Conservation (phyloP, 305 asterid species). For the Fraxinus nigra region DNA sequence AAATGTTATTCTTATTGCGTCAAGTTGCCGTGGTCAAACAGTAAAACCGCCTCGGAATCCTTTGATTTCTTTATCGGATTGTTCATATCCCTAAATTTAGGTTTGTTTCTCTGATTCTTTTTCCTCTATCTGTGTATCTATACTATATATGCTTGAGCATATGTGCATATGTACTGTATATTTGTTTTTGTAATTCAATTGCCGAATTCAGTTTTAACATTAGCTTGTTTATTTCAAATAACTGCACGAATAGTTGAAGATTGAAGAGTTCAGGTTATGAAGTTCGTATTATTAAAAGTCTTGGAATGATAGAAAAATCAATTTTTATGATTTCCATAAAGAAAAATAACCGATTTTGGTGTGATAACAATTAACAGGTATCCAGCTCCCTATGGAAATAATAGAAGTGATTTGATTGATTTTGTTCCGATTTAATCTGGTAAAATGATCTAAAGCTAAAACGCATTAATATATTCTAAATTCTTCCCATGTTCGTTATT, state of each 20-base stretch:
- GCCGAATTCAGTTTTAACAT: background rate
- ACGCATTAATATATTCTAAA: background rate
- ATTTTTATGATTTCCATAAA: background rate
- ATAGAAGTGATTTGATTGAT: background rate
- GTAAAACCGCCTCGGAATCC: background rate
- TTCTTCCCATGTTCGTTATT: background rate
- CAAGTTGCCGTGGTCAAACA: background rate
- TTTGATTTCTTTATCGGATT: background rate
- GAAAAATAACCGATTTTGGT: background rate
- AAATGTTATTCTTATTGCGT: background rate
- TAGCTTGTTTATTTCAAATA: background rate
- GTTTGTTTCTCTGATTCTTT: constrained; percentile 9
- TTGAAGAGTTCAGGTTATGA: background rate
- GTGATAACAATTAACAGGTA: background rate
- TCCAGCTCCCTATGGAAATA: background rate
- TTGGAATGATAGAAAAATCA: background rate
- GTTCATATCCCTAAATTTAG: background rate
- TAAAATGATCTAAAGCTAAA: background rate
- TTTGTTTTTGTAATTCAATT: background rate
- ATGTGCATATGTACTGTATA: background rate
- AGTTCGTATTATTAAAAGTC: background rate
- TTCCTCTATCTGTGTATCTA: background rate
- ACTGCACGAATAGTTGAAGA: background rate
- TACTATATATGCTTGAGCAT: background rate
- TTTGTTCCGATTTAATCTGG: background rate